Conservation (phyloP, 345 rosid species). For the Cardamine occulta region DNA sequence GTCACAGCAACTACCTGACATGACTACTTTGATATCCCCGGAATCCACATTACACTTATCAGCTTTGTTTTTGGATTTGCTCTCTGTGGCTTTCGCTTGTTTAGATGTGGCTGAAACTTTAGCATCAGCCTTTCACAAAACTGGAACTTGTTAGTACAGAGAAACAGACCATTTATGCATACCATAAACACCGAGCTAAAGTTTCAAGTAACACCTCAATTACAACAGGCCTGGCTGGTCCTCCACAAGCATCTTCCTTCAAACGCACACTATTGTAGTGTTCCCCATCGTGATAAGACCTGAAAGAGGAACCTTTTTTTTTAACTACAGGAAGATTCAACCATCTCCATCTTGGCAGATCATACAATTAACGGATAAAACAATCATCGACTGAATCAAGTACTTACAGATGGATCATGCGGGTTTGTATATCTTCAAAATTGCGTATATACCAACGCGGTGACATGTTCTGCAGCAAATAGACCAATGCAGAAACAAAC, state of each 20-base stretch:
- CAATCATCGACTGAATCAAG: background rate
- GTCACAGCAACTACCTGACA: conserved; percentile 81
- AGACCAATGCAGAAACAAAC: background rate
- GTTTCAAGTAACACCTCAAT: conserved; percentile 62
- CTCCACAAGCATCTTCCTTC: conserved; percentile 71
- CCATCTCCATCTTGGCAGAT: conserved; percentile 1
- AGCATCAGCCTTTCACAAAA: conserved; percentile 85
- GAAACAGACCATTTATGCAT: conserved; percentile 22
- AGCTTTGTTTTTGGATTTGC: conserved; percentile 53
- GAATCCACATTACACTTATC: conserved; percentile 46
- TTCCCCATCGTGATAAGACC: conserved; percentile 96
- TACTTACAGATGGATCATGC: conserved; percentile 91
- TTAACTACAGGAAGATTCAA: background rate
- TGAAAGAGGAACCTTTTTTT: conserved; percentile 18
- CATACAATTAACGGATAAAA: background rate
- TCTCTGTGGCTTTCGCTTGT: conserved; percentile 61
- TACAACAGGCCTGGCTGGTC: conserved; percentile 72
- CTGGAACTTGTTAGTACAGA: conserved; percentile 54
- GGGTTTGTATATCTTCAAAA: conserved; percentile 62
- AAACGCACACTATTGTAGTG: conserved; percentile 85
- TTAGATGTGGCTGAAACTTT: conserved; percentile 71
- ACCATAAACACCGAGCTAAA: conserved; percentile 3
- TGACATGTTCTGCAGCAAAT: conserved; percentile 58
- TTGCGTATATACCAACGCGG: conserved; percentile 95
- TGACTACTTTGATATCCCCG: conserved; percentile 68